Base-by-base conservation (phyloP, 495 filamentous ascomycete genomes). In the Penicillium verhagenii region DNA sequence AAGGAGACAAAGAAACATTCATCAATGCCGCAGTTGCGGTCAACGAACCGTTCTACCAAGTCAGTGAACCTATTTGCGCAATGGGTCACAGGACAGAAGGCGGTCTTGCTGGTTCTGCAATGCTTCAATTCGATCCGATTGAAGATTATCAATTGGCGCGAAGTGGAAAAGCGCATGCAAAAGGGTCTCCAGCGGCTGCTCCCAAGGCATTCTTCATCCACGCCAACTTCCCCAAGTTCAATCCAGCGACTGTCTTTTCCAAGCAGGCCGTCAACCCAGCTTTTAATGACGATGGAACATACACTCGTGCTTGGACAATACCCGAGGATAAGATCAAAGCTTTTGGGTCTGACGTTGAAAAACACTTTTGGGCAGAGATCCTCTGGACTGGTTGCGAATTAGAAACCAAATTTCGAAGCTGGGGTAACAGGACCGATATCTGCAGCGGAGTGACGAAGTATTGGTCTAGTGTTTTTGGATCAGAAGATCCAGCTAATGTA, bases 1-100 rank as follows among this genome's bases (percentile, higher is more conserved):
- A 82, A 59, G 81, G 82, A 25, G 82, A 85, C 59, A 84, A 84
- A 62, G 82, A 85, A 53, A 85, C 77, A 3, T 83, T 84, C 56
- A 58, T 78, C 6, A 56, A 75, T 1, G 80, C 79, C 1, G 80
- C 80, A 1, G 45, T 72, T 1, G 74, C 73, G 11, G 57, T 79
- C 10, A 61, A 66, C 7, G 65, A 70, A 25, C 65, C 76, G 8
- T 82, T 74, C 57, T 80, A 75, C 53, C 70, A 73, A 47, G 76
- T 83, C 69, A 86, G 92, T 63, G 94, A 95, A 68, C 83, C 88
- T 13, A 49, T 58, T 8, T 58, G 56, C 19, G 50, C 56, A 2
- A 58, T 58, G 39, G 56, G 56, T 19, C 56, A 58, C 33, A 33
- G 13, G 13, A 53, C 56, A 25, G 18, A 37, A 45, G 46, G 39